phyloP scores from a whole-genome alignment of 371 early-diverging fungal species.

The Mucor mucedo region DNA sequence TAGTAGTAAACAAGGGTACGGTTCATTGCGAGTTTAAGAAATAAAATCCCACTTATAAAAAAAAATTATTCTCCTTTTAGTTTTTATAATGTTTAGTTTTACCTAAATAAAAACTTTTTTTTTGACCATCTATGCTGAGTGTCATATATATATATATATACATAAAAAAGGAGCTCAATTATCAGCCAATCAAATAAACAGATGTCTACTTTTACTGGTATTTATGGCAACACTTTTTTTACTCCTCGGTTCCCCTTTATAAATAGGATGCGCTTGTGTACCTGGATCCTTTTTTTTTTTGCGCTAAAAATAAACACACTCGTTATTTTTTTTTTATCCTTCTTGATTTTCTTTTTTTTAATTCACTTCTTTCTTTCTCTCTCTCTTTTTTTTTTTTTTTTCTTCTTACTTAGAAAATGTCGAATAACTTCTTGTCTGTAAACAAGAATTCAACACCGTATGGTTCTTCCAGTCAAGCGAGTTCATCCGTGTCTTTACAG shows the following conservation, averaged over 20 bases:
- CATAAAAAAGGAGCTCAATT: no score
- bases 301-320: background rate
- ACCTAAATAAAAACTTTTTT: no score
- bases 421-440: slow-evolving; percentile 1
- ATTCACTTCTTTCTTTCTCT: background rate
- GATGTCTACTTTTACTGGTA: background rate
- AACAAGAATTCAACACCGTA: slow-evolving; percentile 5
- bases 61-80: no score
- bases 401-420: slow-evolving; percentile 1
- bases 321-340: background rate
- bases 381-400: background rate
- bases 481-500: slow-evolving; percentile 21
- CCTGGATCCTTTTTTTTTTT: background rate
- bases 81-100: no score
- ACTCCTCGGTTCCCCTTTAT: background rate
- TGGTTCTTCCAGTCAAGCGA: slow-evolving; percentile 16
- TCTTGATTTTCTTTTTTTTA: background rate
- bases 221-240: background rate
- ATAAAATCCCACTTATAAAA: no score
- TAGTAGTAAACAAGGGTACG: slow-evolving; percentile 22
- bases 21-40: slow-evolving; percentile 7
- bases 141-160: no score
- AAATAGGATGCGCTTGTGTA: slow-evolving; percentile 13
- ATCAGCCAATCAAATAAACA: background rate
- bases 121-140: no score